phyloP scores from a whole-genome alignment of 1,284 basidiomycete genomes.

The Apiotrichum brassicae region DNA sequence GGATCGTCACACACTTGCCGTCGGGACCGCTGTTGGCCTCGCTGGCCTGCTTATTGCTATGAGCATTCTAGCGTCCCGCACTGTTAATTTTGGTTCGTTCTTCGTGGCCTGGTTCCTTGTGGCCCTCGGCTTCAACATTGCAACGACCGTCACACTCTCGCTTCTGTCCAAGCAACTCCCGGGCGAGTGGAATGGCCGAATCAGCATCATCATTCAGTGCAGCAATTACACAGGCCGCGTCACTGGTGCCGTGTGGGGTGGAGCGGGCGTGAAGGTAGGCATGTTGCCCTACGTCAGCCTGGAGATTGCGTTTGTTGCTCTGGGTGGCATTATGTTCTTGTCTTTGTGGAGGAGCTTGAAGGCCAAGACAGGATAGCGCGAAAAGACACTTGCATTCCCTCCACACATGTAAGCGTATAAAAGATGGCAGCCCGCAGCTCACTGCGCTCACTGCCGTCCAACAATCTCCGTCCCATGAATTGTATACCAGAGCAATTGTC shows the following conservation, averaged over 20 bases:
- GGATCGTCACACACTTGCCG: constrained; percentile 9
- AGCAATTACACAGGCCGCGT: constrained; percentile 10
- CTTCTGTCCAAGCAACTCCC: constrained; percentile 11
- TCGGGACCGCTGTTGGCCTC: not conserved
- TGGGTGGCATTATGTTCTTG: constrained; percentile 5
- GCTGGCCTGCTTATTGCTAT: constrained; percentile 2
- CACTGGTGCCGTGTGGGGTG: constrained; percentile 11
- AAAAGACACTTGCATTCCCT: too few relatives aligned
- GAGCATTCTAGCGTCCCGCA: not conserved
- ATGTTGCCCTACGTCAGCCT: constrained; percentile 5
- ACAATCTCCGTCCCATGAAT: too few relatives aligned
- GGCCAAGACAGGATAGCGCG: constrained; percentile 8
- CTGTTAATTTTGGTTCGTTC: constrained; percentile 5
- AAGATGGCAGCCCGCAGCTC: too few relatives aligned
- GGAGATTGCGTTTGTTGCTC: constrained; percentile 4
- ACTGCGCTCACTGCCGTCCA: too few relatives aligned
- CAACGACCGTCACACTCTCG: constrained; percentile 5
- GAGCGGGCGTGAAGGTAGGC: constrained; percentile 11
- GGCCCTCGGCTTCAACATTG: constrained; percentile 11
- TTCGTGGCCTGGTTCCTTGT: constrained; percentile 10
- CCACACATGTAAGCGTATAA: too few relatives aligned
- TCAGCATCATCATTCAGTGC: constrained; percentile 7
- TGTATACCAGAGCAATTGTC: too few relatives aligned
- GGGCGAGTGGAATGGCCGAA: constrained; percentile 6
- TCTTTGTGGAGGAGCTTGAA: constrained; percentile 6